These are phyloP conservation scores for Myriosclerotinia duriaeana DNA, from an alignment of 2,329 filamentous ascomycete species.

Conservation along the genomic window DNA sequence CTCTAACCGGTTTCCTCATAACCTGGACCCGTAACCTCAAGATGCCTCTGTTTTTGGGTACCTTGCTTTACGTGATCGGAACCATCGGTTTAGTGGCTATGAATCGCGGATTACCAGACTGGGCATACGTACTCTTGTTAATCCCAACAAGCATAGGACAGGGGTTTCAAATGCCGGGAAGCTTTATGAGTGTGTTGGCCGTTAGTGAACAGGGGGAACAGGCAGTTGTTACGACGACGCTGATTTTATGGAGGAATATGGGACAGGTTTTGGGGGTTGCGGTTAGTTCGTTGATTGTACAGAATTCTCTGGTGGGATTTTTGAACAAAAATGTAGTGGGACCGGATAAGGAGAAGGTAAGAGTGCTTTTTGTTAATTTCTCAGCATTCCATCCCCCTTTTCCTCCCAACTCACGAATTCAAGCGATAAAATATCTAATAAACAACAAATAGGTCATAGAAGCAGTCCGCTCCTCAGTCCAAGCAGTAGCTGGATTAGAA, in stretches of 20 bases:
- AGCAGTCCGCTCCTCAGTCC: conserved; percentile 54
- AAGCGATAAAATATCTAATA: conserved; percentile 8
- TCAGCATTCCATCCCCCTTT: background rate
- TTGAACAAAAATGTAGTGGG: conserved; percentile 60
- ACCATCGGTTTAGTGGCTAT: conserved; percentile 52
- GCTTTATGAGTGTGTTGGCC: conserved; percentile 63
- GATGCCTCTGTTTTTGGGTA: conserved; percentile 56
- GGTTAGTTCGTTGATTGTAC: conserved; percentile 67
- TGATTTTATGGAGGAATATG: conserved; percentile 69
- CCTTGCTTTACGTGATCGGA: conserved; percentile 51
- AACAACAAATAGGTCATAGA: conserved; percentile 46
- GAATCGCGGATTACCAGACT: conserved; percentile 51
- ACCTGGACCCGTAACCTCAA: conserved; percentile 59
- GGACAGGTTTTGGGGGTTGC: conserved; percentile 75
- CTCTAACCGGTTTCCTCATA: conserved; percentile 61
- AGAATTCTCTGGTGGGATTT: conserved; percentile 65
- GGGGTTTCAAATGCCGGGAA: conserved; percentile 64
- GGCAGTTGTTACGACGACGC: conserved; percentile 67
- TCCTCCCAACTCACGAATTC: background rate
- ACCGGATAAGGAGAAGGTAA: conserved; percentile 51
- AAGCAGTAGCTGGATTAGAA: conserved; percentile 50
- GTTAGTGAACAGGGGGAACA: conserved; percentile 60
- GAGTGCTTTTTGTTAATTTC: background rate
- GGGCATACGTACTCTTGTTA: conserved; percentile 56
- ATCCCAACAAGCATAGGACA: conserved; percentile 57